Base-by-base conservation (phyloP, 2,329 filamentous ascomycete genomes). In the Penicillium frequentans region DNA sequence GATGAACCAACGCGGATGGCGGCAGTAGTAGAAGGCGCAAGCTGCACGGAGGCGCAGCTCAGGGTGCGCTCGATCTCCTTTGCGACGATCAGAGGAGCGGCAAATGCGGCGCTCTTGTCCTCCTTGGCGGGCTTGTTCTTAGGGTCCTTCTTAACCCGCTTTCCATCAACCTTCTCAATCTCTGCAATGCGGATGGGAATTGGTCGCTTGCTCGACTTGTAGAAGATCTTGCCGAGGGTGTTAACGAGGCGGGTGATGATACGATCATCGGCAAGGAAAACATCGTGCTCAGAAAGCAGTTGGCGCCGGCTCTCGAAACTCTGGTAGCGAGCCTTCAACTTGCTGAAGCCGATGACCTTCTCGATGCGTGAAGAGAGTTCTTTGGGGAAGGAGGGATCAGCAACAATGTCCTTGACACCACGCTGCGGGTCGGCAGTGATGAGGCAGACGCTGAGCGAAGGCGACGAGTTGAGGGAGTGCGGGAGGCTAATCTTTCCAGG, bases 191-290 rank as follows among this genome's bases (percentile, higher is more conserved):
- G 81, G 37, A 98, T 84, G 26, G 95, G 93, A 57, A 99, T 86
- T 10, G 95, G 95, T 39, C 93, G 84, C 83, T 98, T 98, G 62
- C 79, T 78, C 16, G 88, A 90, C 79, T 92, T 89, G 84, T 95
- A 98, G 75, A 99, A 98, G 1, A 89, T 89, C 80, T 96, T 98
- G 67, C 93, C 95, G 13, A 99, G 86, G 3, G 87, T 81, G 63
- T 85, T 84, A 55, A 93, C 91, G 58, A 98, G 82, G 58, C 83
- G 80, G 57, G 83, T 84, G 60, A 87, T 79, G 54, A 99, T 90
- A 49, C 95, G 84, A 70, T 96, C 90, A 73, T 99, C 95, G 52
- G 90, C 93, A 56, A 99, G 83, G 79, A 99, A 98, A 55, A 98
- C 80, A 73, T 98, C 95, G 75, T 97, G 91, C 75, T 96, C 91